Conservation (phyloP, 495 filamentous ascomycete species). For the Choiromyces venosus region DNA sequence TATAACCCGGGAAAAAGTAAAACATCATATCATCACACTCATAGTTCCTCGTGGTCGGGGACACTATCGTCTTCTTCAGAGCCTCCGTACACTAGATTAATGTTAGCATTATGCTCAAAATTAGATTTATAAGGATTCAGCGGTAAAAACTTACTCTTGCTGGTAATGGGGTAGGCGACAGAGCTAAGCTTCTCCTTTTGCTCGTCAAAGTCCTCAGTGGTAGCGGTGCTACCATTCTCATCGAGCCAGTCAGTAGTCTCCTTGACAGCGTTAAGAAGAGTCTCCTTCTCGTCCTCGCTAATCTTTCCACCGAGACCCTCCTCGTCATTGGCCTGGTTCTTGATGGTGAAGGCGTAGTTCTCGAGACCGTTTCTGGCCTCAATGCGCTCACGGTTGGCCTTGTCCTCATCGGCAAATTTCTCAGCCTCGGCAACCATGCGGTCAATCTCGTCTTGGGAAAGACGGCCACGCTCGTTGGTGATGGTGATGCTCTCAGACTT, state of each 20-base stretch:
- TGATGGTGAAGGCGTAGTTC: constrained; percentile 94
- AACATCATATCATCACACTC: constrained; percentile 43
- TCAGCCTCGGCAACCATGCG: constrained; percentile 97
- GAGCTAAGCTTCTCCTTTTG: constrained; percentile 97
- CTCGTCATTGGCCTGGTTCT: constrained; percentile 98
- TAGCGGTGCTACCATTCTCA: constrained; percentile 82
- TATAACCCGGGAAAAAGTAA: constrained; percentile 10
- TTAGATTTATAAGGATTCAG: not conserved
- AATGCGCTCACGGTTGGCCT: constrained; percentile 90
- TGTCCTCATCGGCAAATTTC: constrained; percentile 98
- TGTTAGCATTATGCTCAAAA: constrained; percentile 17
- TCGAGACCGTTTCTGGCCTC: constrained; percentile 92
- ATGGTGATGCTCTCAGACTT: constrained; percentile 96
- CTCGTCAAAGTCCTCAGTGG: constrained; percentile 93
- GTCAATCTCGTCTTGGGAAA: constrained; percentile 93
- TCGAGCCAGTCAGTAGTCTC: constrained; percentile 96
- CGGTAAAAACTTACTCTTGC: constrained; percentile 55
- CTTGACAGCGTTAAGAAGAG: constrained; percentile 93
- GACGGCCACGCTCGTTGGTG: constrained; percentile 96
- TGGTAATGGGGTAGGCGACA: constrained; percentile 97
- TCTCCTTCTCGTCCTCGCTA: constrained; percentile 97
- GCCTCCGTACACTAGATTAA: constrained; percentile 63
- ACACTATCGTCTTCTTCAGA: constrained; percentile 70
- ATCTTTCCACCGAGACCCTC: constrained; percentile 97
- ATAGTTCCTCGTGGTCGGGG: constrained; percentile 82